A percentile compares a stretch with the other conserved stretches of the same genome.
phyloP scores from a whole-genome alignment of 768 basidiomycete genomes.

The Termitomyces titanicus region DNA sequence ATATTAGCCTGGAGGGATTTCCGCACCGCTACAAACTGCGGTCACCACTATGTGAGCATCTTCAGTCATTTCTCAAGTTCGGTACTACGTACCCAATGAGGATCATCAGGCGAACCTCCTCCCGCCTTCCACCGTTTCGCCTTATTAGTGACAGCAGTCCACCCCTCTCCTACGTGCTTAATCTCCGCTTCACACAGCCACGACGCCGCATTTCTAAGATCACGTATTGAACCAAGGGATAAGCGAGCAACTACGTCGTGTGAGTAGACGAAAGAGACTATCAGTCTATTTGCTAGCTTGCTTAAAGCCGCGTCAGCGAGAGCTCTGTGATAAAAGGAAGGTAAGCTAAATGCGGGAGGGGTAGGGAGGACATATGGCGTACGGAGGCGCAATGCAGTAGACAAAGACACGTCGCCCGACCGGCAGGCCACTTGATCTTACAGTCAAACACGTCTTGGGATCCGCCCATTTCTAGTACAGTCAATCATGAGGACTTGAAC shows the following conservation, averaged over 20 bases:
- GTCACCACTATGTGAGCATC: neutral
- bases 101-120: constrained; percentile 48
- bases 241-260: constrained; percentile 79
- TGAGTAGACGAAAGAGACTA: constrained; percentile 79
- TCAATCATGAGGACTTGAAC: neutral
- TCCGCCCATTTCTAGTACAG: constrained; percentile 77
- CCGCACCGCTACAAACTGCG: constrained; percentile 71
- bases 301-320: constrained; percentile 59
- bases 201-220: constrained; percentile 68
- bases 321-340: constrained; percentile 36
- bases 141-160: constrained; percentile 38
- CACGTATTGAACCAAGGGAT: constrained; percentile 73
- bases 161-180: constrained; percentile 49
- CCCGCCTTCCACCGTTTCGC: constrained; percentile 64
- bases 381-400: constrained; percentile 82
- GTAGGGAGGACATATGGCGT: constrained; percentile 21
- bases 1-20: constrained; percentile 87
- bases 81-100: constrained; percentile 43
- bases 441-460: constrained; percentile 69
- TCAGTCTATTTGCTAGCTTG: constrained; percentile 55
- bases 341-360: neutral
- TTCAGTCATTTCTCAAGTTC: neutral
- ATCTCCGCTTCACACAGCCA: constrained; percentile 77
- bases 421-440: constrained; percentile 67
- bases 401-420: constrained; percentile 62